Conservation (phyloP, 768 basidiomycete genomes). For the Xerocomellus chrysenteron region DNA sequence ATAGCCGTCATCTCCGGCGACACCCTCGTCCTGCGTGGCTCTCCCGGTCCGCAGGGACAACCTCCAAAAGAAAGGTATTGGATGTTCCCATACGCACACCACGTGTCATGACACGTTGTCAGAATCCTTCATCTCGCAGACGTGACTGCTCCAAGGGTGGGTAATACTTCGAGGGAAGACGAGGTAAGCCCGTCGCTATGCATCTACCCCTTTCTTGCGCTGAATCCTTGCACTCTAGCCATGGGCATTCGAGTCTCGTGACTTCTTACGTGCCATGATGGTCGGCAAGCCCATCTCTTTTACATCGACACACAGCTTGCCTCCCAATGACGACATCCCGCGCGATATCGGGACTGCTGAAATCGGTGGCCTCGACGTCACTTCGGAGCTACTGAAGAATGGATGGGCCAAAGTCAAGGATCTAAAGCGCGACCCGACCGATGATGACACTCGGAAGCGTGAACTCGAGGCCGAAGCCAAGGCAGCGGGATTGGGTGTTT, state of each 20-base stretch:
- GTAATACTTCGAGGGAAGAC: conserved; percentile 80
- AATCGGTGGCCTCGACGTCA: conserved; percentile 68
- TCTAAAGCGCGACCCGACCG: conserved; percentile 75
- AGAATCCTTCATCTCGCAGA: conserved; percentile 92
- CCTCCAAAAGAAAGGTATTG: conserved; percentile 84
- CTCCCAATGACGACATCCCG: conserved; percentile 69
- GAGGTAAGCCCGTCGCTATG: conserved; percentile 53
- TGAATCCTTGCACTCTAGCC: conserved; percentile 44
- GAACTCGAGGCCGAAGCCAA: conserved; percentile 79
- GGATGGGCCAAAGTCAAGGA: conserved; percentile 98
- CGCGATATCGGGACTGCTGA: conserved; percentile 82
- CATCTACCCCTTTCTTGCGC: neutral
- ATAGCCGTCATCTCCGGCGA: conserved; percentile 89
- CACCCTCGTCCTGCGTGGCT: conserved; percentile 79
- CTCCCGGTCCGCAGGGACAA: conserved; percentile 78
- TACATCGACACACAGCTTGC: conserved; percentile 74
- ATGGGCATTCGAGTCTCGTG: conserved; percentile 91
- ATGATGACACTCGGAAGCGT: conserved; percentile 69
- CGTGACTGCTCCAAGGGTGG: conserved; percentile 79
- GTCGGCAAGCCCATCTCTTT: conserved; percentile 93
- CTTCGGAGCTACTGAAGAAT: conserved; percentile 71
- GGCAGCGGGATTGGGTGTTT: conserved; percentile 73
- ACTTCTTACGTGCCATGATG: conserved; percentile 79
- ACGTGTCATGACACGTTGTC: conserved; percentile 9
- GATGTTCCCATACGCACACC: neutral